Conservation (phyloP, 768 basidiomycete species). For the Cyclocybe cylindracea region DNA sequence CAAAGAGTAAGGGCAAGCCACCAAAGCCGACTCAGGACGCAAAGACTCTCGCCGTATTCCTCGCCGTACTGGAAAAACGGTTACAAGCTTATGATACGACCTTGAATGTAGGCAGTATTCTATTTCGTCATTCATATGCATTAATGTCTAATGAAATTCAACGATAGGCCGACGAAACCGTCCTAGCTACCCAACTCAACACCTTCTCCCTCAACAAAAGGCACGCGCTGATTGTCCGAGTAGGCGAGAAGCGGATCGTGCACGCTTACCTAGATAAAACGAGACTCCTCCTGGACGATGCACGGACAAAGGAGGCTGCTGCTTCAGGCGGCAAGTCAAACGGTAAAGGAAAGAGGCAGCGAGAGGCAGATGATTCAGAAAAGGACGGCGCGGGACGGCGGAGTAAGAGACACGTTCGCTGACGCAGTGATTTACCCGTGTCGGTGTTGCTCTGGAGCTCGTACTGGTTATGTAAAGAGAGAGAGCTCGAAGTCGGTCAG, state of each 20-base stretch:
- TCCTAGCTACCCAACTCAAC: conserved; percentile 27
- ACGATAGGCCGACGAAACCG: conserved; percentile 52
- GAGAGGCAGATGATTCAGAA: too few relatives aligned
- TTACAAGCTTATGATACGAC: conserved; percentile 57
- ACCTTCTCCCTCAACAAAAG: conserved; percentile 45
- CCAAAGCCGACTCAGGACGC: conserved; percentile 70
- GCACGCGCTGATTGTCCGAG: conserved; percentile 70
- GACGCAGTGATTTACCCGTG: too few relatives aligned
- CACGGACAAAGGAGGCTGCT: background rate
- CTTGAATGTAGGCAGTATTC: conserved; percentile 48
- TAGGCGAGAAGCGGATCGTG: conserved; percentile 81
- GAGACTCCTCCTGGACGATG: background rate
- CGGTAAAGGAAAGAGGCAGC: too few relatives aligned
- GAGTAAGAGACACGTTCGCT: too few relatives aligned
- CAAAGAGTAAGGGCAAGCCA: conserved; percentile 61
- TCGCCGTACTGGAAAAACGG: conserved; percentile 50
- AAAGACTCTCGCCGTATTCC: conserved; percentile 45
- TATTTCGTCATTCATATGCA: background rate
- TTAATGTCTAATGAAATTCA: conserved; percentile 1
- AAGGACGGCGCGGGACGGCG: too few relatives aligned
- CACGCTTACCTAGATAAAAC: conserved; percentile 24
- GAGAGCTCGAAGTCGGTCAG: too few relatives aligned
- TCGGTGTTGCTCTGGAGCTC: too few relatives aligned
- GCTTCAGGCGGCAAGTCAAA: conserved; percentile 1
- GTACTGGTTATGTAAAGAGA: too few relatives aligned